These are phyloP conservation scores for Nicotiana attenuata DNA, from an alignment of 257 asterid species.

Conservation along the genomic window DNA sequence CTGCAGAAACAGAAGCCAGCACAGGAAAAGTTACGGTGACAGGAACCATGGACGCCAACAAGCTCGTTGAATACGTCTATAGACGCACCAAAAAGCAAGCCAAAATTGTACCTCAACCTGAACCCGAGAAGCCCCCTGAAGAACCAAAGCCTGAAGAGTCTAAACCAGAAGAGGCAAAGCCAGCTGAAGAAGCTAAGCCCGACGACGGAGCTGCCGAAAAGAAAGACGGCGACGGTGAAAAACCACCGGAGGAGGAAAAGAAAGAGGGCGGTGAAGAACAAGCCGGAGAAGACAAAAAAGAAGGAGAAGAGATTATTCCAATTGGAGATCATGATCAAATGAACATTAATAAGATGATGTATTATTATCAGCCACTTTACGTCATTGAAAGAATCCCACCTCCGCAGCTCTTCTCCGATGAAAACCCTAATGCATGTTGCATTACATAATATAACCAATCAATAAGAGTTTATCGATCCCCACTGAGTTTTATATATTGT, in stretches of 20 bases:
- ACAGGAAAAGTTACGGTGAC: slow-evolving; percentile 78
- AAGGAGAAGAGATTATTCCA: slow-evolving; percentile 23
- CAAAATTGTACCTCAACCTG: slow-evolving; percentile 70
- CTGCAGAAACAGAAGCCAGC: slow-evolving; percentile 67
- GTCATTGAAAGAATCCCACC: slow-evolving; percentile 73
- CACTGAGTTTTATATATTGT: slow-evolving; percentile 8
- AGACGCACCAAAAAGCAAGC: slow-evolving; percentile 85
- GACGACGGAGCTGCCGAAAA: slow-evolving; percentile 31
- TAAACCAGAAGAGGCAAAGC: slow-evolving; percentile 28
- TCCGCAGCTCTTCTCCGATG: slow-evolving; percentile 87
- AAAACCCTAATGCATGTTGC: slow-evolving; percentile 87
- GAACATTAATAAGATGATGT: slow-evolving; percentile 30
- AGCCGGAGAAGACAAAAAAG: slow-evolving; percentile 17
- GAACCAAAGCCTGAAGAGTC: slow-evolving; percentile 50
- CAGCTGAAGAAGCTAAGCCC: slow-evolving; percentile 38
- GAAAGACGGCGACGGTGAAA: slow-evolving; percentile 19
- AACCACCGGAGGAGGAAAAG: slow-evolving; percentile 24
- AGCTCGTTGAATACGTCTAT: slow-evolving; percentile 84
- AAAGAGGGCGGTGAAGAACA: neutral
- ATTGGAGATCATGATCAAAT: slow-evolving; percentile 8
- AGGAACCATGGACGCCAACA: slow-evolving; percentile 73
- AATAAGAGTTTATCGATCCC: neutral
- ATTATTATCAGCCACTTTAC: slow-evolving; percentile 60
- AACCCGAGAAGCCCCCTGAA: slow-evolving; percentile 37
- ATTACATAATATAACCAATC: slow-evolving; percentile 31